phyloP scores from a whole-genome alignment of 1,284 basidiomycete species.

The Cryptococcus neoformans region DNA sequence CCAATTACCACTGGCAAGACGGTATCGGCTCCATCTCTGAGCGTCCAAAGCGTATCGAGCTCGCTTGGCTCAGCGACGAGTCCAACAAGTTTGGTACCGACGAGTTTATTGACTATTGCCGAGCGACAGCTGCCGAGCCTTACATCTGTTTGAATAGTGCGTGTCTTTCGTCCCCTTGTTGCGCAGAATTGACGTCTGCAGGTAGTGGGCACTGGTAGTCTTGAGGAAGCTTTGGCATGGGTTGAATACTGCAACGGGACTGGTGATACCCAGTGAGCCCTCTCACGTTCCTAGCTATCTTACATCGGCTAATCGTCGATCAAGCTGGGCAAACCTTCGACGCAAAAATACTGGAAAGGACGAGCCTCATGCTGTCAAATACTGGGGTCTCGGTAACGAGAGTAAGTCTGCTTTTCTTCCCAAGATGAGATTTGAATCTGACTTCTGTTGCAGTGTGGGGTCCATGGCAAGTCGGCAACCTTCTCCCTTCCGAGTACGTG shows the following conservation, averaged over 20 bases:
- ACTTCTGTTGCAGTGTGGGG: slow-evolving; percentile 54
- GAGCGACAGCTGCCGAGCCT: slow-evolving; percentile 52
- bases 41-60: slow-evolving; percentile 58
- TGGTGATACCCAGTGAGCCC: slow-evolving; percentile 36
- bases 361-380: slow-evolving; percentile 58
- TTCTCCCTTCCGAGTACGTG: slow-evolving; percentile 59
- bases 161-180: not conserved
- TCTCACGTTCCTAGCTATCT: not conserved
- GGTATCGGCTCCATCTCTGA: slow-evolving; percentile 58
- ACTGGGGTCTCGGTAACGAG: slow-evolving; percentile 53
- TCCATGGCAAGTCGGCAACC: slow-evolving; percentile 65
- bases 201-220: slow-evolving; percentile 59
- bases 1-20: slow-evolving; percentile 66
- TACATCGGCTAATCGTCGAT: slow-evolving; percentile 19
- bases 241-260: slow-evolving; percentile 63
- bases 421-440: not conserved
- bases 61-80: slow-evolving; percentile 65
- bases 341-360: slow-evolving; percentile 59
- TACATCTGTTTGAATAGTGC: slow-evolving; percentile 61
- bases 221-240: slow-evolving; percentile 64
- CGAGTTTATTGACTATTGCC: slow-evolving; percentile 51
- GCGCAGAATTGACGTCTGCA: not conserved
- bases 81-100: slow-evolving; percentile 64
- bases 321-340: slow-evolving; percentile 61
- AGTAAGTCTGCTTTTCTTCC: slow-evolving; percentile 19